These are phyloP conservation scores for Hortiboletus flavorubellus DNA, from an alignment of 768 basidiomycete genomes.

Conservation along the genomic window DNA sequence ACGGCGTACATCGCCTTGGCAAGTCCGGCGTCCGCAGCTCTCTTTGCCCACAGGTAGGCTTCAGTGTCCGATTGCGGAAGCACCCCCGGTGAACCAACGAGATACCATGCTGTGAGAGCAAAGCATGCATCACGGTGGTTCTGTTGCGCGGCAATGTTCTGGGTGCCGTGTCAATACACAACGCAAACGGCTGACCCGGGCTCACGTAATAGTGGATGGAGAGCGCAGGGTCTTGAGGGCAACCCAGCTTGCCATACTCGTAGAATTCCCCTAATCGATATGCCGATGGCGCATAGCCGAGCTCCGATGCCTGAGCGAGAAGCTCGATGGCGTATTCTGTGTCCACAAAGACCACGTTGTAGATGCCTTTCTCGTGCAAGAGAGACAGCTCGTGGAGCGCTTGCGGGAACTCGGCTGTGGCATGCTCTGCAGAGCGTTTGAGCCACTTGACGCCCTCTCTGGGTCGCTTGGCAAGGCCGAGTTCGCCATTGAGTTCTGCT, in stretches of 20 bases:
- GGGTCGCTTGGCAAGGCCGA: slow-evolving; percentile 79
- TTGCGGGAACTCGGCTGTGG: slow-evolving; percentile 94
- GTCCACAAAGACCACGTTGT: slow-evolving; percentile 97
- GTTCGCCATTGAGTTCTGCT: slow-evolving; percentile 93
- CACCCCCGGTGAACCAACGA: slow-evolving; percentile 96
- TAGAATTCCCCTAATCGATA: slow-evolving; percentile 97
- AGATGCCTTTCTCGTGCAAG: slow-evolving; percentile 94
- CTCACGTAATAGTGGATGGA: slow-evolving; percentile 98
- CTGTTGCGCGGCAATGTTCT: slow-evolving; percentile 99
- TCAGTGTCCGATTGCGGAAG: slow-evolving; percentile 98
- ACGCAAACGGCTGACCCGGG: slow-evolving; percentile 17
- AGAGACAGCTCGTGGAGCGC: slow-evolving; percentile 93
- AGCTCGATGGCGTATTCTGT: slow-evolving; percentile 93
- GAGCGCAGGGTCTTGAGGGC: slow-evolving; percentile 93
- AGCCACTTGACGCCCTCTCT: slow-evolving; percentile 99
- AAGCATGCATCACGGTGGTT: slow-evolving; percentile 97
- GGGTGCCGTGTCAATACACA: slow-evolving; percentile 13
- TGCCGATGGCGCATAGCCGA: slow-evolving; percentile 95
- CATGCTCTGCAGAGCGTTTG: slow-evolving; percentile 92
- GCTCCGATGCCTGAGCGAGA: slow-evolving; percentile 90
- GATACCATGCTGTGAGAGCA: slow-evolving; percentile 97
- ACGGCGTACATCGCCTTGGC: slow-evolving; percentile 97
- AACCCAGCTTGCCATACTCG: slow-evolving; percentile 98
- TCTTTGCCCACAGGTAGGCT: slow-evolving; percentile 96
- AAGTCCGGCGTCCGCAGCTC: slow-evolving; percentile 87